Percentiles rank a stretch among this genome's conserved stretches.
phyloP scores from a whole-genome alignment of 2,329 filamentous ascomycete species.

The Bipolaris sorokiniana region DNA sequence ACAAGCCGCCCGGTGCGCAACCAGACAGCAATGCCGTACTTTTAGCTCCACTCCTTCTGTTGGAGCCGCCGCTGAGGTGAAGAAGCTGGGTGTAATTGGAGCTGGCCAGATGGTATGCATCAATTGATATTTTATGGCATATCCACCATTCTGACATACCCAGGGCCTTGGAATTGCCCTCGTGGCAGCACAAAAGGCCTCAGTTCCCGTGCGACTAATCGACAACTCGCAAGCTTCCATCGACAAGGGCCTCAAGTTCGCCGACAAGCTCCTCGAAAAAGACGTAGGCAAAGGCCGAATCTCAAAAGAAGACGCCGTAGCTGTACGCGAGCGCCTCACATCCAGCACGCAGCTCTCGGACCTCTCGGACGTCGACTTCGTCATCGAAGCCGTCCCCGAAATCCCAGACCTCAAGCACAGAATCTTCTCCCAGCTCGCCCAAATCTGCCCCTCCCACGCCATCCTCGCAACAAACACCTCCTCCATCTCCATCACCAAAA shows the following conservation, averaged over 20 bases:
- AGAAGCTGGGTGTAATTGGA: conserved; percentile 87
- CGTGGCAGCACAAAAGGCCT: conserved; percentile 84
- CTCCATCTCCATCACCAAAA: conserved; percentile 96
- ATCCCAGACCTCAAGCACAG: conserved; percentile 84
- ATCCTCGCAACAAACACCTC: conserved; percentile 97
- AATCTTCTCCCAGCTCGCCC: conserved; percentile 83
- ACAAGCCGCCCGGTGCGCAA: conserved; percentile 30
- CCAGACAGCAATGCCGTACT: conserved; percentile 47
- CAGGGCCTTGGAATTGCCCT: conserved; percentile 95
- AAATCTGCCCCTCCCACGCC: conserved; percentile 81
- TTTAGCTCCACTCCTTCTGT: conserved; percentile 72
- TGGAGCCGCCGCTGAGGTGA: conserved; percentile 73
- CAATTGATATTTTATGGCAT: background rate
- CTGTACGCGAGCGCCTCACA: conserved; percentile 71
- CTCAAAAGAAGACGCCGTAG: conserved; percentile 79
- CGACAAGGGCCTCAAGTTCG: conserved; percentile 88
- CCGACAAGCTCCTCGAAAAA: conserved; percentile 91
- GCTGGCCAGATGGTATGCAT: conserved; percentile 89
- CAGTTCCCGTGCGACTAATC: conserved; percentile 82
- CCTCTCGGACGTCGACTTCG: conserved; percentile 86
- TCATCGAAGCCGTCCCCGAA: conserved; percentile 97
- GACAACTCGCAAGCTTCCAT: conserved; percentile 84
- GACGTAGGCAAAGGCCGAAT: conserved; percentile 88
- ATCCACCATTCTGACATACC: conserved; percentile 27
- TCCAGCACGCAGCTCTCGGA: conserved; percentile 76